Base-by-base conservation (phyloP, 2,329 filamentous ascomycete species). In the Cordyceps fumosorosea region DNA sequence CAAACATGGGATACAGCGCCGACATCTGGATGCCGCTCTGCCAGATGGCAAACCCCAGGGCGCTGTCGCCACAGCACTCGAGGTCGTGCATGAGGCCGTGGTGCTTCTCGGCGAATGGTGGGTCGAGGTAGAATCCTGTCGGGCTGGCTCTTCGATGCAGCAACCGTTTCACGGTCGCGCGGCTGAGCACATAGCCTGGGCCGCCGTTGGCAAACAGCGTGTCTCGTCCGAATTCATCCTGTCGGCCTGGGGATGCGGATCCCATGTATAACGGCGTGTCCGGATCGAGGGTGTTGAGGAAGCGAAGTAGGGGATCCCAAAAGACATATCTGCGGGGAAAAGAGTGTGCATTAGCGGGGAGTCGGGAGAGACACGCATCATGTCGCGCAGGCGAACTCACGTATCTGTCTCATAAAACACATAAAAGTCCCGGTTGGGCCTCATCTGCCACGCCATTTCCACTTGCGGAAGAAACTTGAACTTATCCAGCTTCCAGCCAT, bases 381-480 rank as follows among this genome's bases (percentile, higher is more conserved):
- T n/a, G 37, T 12, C 5, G 24, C 6, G 14, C 34, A 18, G 26
- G 5, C 29, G 5, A 0, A 73, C 73, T 64, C 76, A 83, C 55
- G 82, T 84, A 67, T 84, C 82, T 3, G 81, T 80, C 66, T 84
- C 82, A 50, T 82, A 78, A 68, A 84, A 82, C 60, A 84, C 76
- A 66, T 82, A 84, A 77, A 82, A 84, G 34, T 80, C 74, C 51
- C 78, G 77, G n/a, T 76, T 71, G 3, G 77, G 77, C 42, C 78
- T 79, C 60, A 73, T 69, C 40, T 74, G 70, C 71, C 80, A 82
- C 1, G 81, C 78, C 34, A 77, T 71, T 63, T 83, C 79, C 5
- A 84, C 72, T 77, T 82, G 81, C 42, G 82, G 80, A 24, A 84
- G 68, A 64, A 84, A 84, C 69, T 84, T 84, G 76, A 79, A 84